phyloP scores from a whole-genome alignment of 1,284 basidiomycete genomes.

The Tremellales sp. region DNA sequence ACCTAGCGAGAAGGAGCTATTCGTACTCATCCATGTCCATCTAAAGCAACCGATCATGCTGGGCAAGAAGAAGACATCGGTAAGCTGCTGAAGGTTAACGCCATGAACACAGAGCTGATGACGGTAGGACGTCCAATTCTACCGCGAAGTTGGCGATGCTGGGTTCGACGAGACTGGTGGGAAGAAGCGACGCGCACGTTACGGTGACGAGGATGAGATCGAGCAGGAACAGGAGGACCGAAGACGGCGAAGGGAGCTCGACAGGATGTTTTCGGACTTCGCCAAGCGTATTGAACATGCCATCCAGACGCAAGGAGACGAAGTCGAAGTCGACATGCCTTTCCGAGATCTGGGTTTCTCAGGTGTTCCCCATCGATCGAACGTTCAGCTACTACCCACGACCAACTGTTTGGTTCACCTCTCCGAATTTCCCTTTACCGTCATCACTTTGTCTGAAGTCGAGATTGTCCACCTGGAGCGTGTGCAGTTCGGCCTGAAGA shows the following conservation, averaged over 20 bases:
- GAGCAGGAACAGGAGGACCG: slow-evolving; percentile 98
- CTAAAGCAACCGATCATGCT: slow-evolving; percentile 96
- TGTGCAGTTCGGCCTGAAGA: slow-evolving; percentile 93
- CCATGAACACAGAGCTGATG: neutral
- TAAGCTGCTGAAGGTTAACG: too few species aligned
- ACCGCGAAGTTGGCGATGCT: slow-evolving; percentile 94
- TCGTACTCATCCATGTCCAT: slow-evolving; percentile 92
- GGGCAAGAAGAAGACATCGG: slow-evolving; percentile 95
- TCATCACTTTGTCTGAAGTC: slow-evolving; percentile 90
- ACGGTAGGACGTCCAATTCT: slow-evolving; percentile 94
- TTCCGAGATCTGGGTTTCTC: slow-evolving; percentile 97
- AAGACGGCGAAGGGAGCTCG: slow-evolving; percentile 78
- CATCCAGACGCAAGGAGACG: slow-evolving; percentile 61
- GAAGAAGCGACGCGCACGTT: slow-evolving; percentile 91
- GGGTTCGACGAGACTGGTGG: slow-evolving; percentile 97
- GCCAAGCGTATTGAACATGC: slow-evolving; percentile 91
- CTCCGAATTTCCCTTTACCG: slow-evolving; percentile 91
- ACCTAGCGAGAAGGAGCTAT: slow-evolving; percentile 92
- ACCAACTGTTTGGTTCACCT: slow-evolving; percentile 96
- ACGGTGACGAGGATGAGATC: slow-evolving; percentile 98
- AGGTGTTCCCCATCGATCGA: slow-evolving; percentile 93
- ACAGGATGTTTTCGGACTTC: slow-evolving; percentile 93
- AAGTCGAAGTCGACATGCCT: slow-evolving; percentile 90
- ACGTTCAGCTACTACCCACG: slow-evolving; percentile 90
- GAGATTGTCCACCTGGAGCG: slow-evolving; percentile 96